These are phyloP conservation scores for Ramularia endophylla DNA, from an alignment of 2,329 filamentous ascomycete genomes.

Conservation along the genomic window DNA sequence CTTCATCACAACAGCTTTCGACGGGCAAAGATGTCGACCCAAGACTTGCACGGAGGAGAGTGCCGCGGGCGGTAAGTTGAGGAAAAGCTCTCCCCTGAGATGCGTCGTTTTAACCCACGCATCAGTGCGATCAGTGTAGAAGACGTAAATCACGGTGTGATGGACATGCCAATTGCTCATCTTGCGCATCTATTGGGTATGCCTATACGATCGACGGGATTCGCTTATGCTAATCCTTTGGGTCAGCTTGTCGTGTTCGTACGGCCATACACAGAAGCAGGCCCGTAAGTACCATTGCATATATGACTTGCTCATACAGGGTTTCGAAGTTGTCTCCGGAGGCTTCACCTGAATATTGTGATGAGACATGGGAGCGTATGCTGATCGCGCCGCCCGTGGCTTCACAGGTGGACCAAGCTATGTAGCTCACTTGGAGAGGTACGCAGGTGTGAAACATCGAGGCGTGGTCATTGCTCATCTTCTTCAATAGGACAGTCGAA, in stretches of 20 bases:
- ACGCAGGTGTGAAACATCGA: too few relatives aligned
- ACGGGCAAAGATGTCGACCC: neutral
- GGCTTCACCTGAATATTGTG: too few relatives aligned
- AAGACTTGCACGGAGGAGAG: constrained; percentile 13
- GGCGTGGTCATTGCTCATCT: too few relatives aligned
- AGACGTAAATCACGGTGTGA: constrained; percentile 17
- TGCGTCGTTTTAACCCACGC: too few relatives aligned
- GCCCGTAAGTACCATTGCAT: too few relatives aligned
- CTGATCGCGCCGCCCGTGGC: too few relatives aligned
- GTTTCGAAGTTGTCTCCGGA: too few relatives aligned
- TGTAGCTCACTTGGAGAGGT: constrained; percentile 16
- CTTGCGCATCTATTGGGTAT: constrained; percentile 15
- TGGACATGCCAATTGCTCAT: constrained; percentile 12
- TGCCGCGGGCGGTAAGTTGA: constrained; percentile 15
- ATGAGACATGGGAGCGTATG: too few relatives aligned
- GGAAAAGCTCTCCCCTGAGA: neutral
- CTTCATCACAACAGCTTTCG: neutral
- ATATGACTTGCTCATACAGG: too few relatives aligned
- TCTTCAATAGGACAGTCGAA: constrained; percentile 13
- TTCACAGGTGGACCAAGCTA: constrained; percentile 19
- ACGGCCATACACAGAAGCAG: constrained; percentile 17
- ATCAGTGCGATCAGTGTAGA: constrained; percentile 16
- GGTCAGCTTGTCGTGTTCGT: constrained; percentile 18
- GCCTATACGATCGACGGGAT: neutral
- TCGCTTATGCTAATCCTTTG: too few relatives aligned